These are phyloP conservation scores for Scheffersomyces illinoinensis DNA, from an alignment of 1,139 yeast species.

Conservation along the genomic window DNA sequence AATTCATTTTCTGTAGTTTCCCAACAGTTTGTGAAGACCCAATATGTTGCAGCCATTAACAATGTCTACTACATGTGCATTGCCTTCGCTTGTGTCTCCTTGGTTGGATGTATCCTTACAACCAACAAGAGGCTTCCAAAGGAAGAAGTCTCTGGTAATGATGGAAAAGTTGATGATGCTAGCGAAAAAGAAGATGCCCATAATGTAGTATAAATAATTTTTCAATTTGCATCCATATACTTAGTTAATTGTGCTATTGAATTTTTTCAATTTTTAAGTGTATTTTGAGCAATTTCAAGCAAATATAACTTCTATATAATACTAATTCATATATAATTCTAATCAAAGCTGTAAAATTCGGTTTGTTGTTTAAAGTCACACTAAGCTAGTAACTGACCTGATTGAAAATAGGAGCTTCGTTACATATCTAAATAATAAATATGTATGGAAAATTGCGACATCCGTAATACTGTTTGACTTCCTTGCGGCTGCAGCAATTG, in stretches of 20 bases:
- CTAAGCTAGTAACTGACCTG: background rate
- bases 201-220: background rate
- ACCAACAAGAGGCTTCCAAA: constrained; percentile 9
- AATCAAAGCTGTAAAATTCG: background rate
- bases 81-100: background rate
- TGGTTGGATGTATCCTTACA: constrained; percentile 4
- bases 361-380: background rate
- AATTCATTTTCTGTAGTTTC: constrained; percentile 24
- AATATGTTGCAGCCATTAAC: constrained; percentile 30
- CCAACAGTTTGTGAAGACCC: constrained; percentile 24
- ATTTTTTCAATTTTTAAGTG: background rate
- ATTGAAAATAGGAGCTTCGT: background rate
- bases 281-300: background rate
- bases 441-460: background rate
- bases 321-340: too few relatives aligned
- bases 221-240: background rate
- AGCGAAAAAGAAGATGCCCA: background rate
- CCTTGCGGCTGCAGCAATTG: background rate
- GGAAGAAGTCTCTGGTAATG: background rate
- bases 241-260: background rate
- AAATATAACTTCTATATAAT: too few relatives aligned
- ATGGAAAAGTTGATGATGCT: background rate
- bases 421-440: too few relatives aligned
- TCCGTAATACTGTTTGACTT: background rate
- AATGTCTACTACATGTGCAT: constrained; percentile 33